A percentile compares a stretch with the other conserved stretches of the same genome.
phyloP scores from a whole-genome alignment of 2,329 filamentous ascomycete species.

The Neurospora sp. region DNA sequence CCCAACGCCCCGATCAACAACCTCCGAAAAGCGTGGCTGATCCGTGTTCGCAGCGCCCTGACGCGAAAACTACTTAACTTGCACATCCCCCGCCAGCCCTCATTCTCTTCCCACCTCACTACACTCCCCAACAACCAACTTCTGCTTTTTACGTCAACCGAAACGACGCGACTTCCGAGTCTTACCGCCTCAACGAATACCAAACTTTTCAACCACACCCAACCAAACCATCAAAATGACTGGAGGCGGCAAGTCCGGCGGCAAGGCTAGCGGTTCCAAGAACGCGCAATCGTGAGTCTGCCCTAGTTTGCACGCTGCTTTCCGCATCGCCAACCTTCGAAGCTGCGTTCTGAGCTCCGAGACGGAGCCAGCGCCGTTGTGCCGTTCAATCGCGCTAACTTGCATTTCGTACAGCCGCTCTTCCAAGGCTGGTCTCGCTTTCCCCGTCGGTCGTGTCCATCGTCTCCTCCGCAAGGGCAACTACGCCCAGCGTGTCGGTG shows the following conservation, averaged over 20 bases:
- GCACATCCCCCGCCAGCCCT: slow-evolving; percentile 34
- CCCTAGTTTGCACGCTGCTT: slow-evolving; percentile 8
- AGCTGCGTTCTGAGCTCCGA: background rate
- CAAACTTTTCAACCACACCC: slow-evolving; percentile 20
- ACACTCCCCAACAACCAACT: slow-evolving; percentile 27
- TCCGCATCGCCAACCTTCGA: background rate
- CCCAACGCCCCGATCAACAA: slow-evolving; percentile 16
- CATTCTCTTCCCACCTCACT: slow-evolving; percentile 25
- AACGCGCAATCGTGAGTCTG: slow-evolving; percentile 88
- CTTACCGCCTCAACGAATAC: slow-evolving; percentile 19
- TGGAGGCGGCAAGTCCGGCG: slow-evolving; percentile 99
- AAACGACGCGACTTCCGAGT: slow-evolving; percentile 15
- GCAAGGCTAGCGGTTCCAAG: slow-evolving; percentile 99
- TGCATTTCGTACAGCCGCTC: slow-evolving; percentile 59
- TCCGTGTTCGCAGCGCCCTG: slow-evolving; percentile 33
- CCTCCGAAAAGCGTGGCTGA: slow-evolving; percentile 28
- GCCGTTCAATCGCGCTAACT: slow-evolving; percentile 28
- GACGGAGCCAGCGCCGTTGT: background rate
- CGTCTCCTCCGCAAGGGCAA: slow-evolving; percentile 98
- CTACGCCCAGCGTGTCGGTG: slow-evolving; percentile 99
- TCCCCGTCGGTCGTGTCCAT: slow-evolving; percentile 98
- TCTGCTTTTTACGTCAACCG: slow-evolving; percentile 23
- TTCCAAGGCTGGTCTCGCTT: slow-evolving; percentile 97
- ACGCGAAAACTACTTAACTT: slow-evolving; percentile 48
- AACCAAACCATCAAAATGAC: slow-evolving; percentile 75